A percentile compares a stretch with the other conserved stretches of the same genome.
Evolutionary conservation across 2,329 filamentous ascomycete species (phyloP).

Genomic region (Gyromitra esculenta): DNA sequence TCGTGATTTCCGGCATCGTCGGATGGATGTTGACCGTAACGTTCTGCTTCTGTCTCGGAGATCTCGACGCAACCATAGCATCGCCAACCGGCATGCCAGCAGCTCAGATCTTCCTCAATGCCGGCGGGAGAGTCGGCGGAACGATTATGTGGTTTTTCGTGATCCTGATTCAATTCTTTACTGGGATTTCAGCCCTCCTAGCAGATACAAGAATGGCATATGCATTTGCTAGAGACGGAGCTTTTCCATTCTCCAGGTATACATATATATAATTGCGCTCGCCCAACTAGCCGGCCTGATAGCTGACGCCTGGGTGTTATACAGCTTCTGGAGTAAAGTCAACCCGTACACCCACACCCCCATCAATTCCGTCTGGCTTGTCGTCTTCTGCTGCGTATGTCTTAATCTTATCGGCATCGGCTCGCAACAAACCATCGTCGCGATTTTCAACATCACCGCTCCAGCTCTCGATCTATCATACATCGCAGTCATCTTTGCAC

Average conservation of each 20-base stretch:
- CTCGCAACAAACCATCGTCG: constrained; percentile 65
- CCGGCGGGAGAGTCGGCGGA: constrained; percentile 68
- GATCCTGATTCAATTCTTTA: constrained; percentile 73
- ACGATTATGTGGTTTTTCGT: constrained; percentile 71
- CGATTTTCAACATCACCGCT: constrained; percentile 67
- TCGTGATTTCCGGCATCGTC: constrained; percentile 69
- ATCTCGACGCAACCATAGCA: constrained; percentile 67
- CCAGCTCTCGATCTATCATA: constrained; percentile 67
- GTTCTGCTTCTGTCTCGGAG: constrained; percentile 71
- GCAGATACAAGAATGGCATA: constrained; percentile 72
- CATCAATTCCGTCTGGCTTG: constrained; percentile 72
- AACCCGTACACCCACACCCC: constrained; percentile 68
- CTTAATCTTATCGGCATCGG: constrained; percentile 67
- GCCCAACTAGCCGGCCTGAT: not conserved
- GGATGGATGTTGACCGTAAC: constrained; percentile 73
- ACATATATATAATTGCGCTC: constrained; percentile 32
- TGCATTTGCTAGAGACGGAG: constrained; percentile 70
- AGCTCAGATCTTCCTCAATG: constrained; percentile 70
- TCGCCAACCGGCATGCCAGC: constrained; percentile 71
- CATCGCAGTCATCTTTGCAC: constrained; percentile 70
- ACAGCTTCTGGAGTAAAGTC: constrained; percentile 66
- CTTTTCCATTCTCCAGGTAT: constrained; percentile 69
- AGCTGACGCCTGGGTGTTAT: constrained; percentile 5
- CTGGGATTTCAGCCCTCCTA: constrained; percentile 71
- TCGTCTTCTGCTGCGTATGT: constrained; percentile 68